Conservation (phyloP, 2,329 filamentous ascomycete species). For the Aspergillus viridinutans region DNA sequence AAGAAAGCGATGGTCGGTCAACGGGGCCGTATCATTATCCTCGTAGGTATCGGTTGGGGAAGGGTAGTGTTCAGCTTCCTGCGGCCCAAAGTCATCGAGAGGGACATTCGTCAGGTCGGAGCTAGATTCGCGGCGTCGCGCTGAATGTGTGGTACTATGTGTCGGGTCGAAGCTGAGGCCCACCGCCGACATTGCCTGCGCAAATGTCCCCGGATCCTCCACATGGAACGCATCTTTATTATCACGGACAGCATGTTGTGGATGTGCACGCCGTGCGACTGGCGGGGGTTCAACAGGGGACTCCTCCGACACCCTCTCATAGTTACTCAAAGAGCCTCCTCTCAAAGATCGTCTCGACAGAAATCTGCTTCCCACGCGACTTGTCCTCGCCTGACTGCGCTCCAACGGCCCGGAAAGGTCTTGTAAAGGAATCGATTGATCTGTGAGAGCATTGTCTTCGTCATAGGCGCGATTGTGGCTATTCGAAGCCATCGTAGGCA, state of each 20-base stretch:
- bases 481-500: constrained; percentile 40
- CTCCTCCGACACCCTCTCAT: constrained; percentile 51
- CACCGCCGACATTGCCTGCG: constrained; percentile 40
- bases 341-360: constrained; percentile 40
- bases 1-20: constrained; percentile 54
- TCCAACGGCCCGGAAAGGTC: constrained; percentile 49
- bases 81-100: constrained; percentile 25
- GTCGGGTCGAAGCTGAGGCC: constrained; percentile 39
- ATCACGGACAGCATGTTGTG: constrained; percentile 15
- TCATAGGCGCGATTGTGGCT: constrained; percentile 29
- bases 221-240: constrained; percentile 28
- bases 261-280: constrained; percentile 18
- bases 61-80: constrained; percentile 53
- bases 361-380: constrained; percentile 41
- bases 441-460: constrained; percentile 21
- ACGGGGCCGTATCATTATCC: constrained; percentile 55
- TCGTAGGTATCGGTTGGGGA: constrained; percentile 49
- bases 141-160: constrained; percentile 14
- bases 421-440: constrained; percentile 66
- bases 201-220: constrained; percentile 38
- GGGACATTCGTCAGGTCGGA: constrained; percentile 29
- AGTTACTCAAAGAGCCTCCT: constrained; percentile 42
- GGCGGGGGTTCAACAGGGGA: constrained; percentile 40
- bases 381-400: constrained; percentile 25
- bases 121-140: constrained; percentile 18